A percentile compares a stretch with the other conserved stretches of the same genome.
phyloP scores from a whole-genome alignment of 768 basidiomycete species.

The Tulasnella sp. region DNA sequence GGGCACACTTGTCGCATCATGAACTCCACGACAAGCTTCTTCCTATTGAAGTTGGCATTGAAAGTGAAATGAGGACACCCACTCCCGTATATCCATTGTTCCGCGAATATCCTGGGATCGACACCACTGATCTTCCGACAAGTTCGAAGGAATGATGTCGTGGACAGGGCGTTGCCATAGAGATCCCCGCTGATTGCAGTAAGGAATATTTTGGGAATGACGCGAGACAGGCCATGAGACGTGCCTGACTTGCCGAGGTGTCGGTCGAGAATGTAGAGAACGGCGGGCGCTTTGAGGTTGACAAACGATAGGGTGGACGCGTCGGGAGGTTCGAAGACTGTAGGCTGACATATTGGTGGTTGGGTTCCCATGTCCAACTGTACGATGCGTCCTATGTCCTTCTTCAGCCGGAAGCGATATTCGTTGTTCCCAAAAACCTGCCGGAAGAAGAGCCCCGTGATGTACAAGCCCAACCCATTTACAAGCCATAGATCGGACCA shows the following conservation, averaged over 20 bases:
- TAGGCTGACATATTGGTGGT: constrained; percentile 90
- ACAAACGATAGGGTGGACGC: constrained; percentile 68
- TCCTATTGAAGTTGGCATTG: constrained; percentile 84
- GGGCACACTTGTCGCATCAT: constrained; percentile 83
- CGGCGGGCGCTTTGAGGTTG: constrained; percentile 91
- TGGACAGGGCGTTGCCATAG: constrained; percentile 71
- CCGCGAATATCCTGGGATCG: constrained; percentile 82
- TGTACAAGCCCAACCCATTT: constrained; percentile 82
- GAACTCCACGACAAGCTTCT: constrained; percentile 97
- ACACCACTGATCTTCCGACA: constrained; percentile 90
- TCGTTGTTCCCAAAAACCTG: constrained; percentile 92
- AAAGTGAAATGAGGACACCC: constrained; percentile 89
- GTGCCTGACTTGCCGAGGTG: constrained; percentile 91
- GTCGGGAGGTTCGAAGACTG: constrained; percentile 74
- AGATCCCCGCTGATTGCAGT: constrained; percentile 89
- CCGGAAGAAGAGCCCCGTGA: constrained; percentile 75
- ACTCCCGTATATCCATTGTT: constrained; percentile 98
- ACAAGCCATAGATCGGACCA: constrained; percentile 97
- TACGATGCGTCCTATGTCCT: constrained; percentile 88
- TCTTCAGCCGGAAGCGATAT: constrained; percentile 87
- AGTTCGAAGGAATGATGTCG: constrained; percentile 77
- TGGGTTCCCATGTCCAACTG: constrained; percentile 78
- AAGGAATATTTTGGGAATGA: constrained; percentile 88
- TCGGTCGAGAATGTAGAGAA: constrained; percentile 89
- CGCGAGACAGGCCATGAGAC: constrained; percentile 83